These are phyloP conservation scores for Pseudopithomyces chartarum DNA, from an alignment of 2,329 filamentous ascomycete genomes.

Conservation along the genomic window DNA sequence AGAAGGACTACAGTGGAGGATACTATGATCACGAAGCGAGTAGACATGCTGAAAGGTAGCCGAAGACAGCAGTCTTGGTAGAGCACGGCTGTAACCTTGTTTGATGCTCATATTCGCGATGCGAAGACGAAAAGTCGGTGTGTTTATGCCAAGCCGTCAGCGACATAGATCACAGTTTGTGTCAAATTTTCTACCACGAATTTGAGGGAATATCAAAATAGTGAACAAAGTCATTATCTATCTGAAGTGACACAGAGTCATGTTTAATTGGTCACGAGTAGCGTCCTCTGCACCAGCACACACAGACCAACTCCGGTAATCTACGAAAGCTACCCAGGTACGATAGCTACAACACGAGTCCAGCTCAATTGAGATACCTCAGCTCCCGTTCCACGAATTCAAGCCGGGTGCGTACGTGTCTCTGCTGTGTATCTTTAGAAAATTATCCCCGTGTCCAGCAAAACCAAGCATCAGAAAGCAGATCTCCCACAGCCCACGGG, in stretches of 20 bases:
- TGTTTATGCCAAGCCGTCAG: neutral
- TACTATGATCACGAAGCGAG: slow-evolving; percentile 9
- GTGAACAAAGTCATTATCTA: neutral
- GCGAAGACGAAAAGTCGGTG: slow-evolving; percentile 9
- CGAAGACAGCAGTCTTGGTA: neutral
- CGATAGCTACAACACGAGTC: too few species aligned
- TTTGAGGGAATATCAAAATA: neutral
- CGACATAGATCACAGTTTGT: neutral
- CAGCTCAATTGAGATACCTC: too few species aligned
- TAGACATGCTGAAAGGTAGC: slow-evolving; percentile 3
- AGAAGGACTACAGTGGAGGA: slow-evolving; percentile 6
- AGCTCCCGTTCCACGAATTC: too few species aligned
- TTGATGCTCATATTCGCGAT: neutral
- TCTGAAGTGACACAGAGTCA: neutral
- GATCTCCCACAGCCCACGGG: too few species aligned
- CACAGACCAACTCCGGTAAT: too few species aligned
- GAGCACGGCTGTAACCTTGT: neutral
- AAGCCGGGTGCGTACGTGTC: too few species aligned
- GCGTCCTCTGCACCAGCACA: neutral
- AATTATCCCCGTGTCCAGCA: too few species aligned
- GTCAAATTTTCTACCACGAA: neutral
- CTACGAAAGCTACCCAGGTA: too few species aligned
- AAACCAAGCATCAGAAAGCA: too few species aligned
- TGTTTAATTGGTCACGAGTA: neutral
- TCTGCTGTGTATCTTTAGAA: too few species aligned